Percentiles rank a stretch among this genome's conserved stretches.
Evolutionary conservation across 805 yeast species (phyloP).

Genomic region (Lachancea kluyveri): DNA sequence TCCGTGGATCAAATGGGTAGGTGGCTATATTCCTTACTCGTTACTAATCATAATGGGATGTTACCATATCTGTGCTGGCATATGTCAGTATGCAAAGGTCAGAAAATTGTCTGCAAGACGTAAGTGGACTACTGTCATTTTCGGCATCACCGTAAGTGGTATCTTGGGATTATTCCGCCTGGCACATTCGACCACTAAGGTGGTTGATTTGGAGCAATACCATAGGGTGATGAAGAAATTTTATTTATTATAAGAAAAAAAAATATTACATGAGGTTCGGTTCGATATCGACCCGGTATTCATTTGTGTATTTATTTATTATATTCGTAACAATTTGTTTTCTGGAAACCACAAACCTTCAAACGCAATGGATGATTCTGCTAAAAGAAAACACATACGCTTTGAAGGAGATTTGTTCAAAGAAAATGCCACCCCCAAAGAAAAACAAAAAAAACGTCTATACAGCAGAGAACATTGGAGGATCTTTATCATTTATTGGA

Average conservation of each 20-base stretch:
- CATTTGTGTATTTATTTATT: too few species aligned
- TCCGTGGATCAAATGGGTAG: conserved; percentile 14
- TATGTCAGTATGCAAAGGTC: conserved; percentile 16
- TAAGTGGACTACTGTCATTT: conserved; percentile 15
- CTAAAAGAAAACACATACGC: too few species aligned
- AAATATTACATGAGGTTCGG: too few species aligned
- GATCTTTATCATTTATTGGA: conserved; percentile 37
- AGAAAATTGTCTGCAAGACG: conserved; percentile 15
- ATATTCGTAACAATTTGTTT: too few species aligned
- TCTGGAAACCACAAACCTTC: too few species aligned
- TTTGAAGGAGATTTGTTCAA: too few species aligned
- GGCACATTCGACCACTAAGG: conserved; percentile 4
- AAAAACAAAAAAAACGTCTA: conserved; percentile 2
- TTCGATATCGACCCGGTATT: too few species aligned
- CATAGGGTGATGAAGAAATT: too few species aligned
- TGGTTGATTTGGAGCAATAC: conserved; percentile 2
- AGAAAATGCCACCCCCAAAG: conserved; percentile 1
- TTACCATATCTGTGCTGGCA: conserved; percentile 22
- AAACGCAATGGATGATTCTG: too few species aligned
- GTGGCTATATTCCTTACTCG: conserved; percentile 19
- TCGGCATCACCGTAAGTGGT: conserved; percentile 12
- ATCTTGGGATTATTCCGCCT: conserved; percentile 16
- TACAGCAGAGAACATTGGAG: too few species aligned
- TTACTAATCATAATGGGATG: conserved; percentile 17
- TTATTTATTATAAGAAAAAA: too few species aligned